These are phyloP conservation scores for Neofusicoccum cordaticola DNA, from an alignment of 2,329 filamentous ascomycete species.

Conservation along the genomic window DNA sequence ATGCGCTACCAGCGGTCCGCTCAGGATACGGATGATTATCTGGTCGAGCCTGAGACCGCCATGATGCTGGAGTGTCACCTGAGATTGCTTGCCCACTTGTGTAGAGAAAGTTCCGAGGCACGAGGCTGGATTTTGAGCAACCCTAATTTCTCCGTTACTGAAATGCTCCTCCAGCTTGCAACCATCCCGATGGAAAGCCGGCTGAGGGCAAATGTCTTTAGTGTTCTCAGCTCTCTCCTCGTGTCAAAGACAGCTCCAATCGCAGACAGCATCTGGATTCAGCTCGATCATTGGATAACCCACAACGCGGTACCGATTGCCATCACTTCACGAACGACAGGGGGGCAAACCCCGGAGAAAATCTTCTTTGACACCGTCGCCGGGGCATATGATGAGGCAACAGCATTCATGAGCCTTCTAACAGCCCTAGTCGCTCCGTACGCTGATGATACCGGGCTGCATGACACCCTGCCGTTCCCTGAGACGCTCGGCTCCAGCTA, in stretches of 20 bases:
- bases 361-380: conserved; percentile 14
- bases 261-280: conserved; percentile 73
- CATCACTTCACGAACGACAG: not conserved
- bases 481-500: conserved; percentile 76
- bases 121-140: conserved; percentile 70
- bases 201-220: conserved; percentile 80
- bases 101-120: conserved; percentile 68
- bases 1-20: conserved; percentile 47
- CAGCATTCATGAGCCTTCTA: conserved; percentile 69
- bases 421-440: conserved; percentile 68
- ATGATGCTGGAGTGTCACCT: conserved; percentile 96
- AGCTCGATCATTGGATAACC: conserved; percentile 72
- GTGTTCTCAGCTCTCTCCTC: conserved; percentile 71
- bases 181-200: conserved; percentile 73
- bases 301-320: conserved; percentile 7
- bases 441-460: conserved; percentile 58
- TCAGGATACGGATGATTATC: conserved; percentile 42
- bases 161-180: conserved; percentile 74
- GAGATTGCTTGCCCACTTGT: conserved; percentile 79
- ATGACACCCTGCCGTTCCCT: conserved; percentile 79
- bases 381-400: conserved; percentile 13
- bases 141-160: conserved; percentile 66
- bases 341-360: not conserved
- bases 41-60: conserved; percentile 89
- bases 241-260: conserved; percentile 67